phyloP scores from a whole-genome alignment of 768 basidiomycete genomes.

The Psilocybe sp. region DNA sequence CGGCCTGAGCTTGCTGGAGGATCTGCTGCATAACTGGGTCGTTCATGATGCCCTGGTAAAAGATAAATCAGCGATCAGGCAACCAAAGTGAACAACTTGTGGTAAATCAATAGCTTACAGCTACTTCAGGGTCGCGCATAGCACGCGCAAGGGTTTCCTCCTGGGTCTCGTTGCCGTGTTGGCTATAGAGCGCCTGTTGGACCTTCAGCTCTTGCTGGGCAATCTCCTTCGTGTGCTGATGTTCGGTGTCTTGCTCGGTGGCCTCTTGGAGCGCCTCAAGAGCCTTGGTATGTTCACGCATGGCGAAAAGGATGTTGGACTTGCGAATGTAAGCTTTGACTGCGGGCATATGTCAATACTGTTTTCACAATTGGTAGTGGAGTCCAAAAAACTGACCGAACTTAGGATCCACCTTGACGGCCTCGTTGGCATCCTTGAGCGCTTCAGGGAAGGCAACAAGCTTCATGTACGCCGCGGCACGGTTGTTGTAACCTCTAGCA shows the following conservation, averaged over 20 bases:
- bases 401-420: constrained; percentile 85
- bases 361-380: constrained; percentile 1
- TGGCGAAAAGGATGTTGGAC: constrained; percentile 75
- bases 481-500: constrained; percentile 93
- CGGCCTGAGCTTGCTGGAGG: constrained; percentile 87
- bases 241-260: constrained; percentile 71
- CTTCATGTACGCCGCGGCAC: constrained; percentile 97
- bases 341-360: constrained; percentile 19
- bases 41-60: constrained; percentile 68
- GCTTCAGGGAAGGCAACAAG: constrained; percentile 92
- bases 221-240: constrained; percentile 84
- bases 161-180: constrained; percentile 83
- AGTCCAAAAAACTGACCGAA: constrained; percentile 54
- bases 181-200: constrained; percentile 72
- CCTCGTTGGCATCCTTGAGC: constrained; percentile 91
- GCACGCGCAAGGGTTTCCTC: constrained; percentile 91
- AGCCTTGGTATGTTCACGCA: constrained; percentile 90
- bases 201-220: constrained; percentile 76
- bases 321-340: constrained; percentile 98
- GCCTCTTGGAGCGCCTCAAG: constrained; percentile 82
- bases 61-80: constrained; percentile 3
- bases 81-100: neutral
- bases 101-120: constrained; percentile 46
- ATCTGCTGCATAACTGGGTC: constrained; percentile 95
- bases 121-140: constrained; percentile 96